Base-by-base conservation (phyloP, 768 basidiomycete species). In the Rhizopogon rudus region DNA sequence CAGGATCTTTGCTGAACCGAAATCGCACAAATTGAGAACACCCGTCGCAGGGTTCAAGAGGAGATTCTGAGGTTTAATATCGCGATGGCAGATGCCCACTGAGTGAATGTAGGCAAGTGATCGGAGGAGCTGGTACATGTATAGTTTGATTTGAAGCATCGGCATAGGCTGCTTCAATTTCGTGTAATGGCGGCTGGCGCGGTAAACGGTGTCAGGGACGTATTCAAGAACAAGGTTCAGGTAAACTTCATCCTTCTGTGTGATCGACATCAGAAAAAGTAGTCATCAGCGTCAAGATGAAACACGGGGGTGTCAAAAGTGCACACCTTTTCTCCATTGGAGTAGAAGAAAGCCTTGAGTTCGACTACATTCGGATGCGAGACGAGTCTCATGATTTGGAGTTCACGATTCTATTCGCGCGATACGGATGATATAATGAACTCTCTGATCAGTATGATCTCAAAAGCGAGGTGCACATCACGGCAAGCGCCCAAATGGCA, bases 101-200 rank as follows among this genome's bases (percentile, higher is more conserved):
- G 94, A 98, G 70, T 99, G 97, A 71, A 99, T 99, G 81, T 99
- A 98, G 61, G 96, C 94, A 57, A 99, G 81, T 14, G 97, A 99
- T 58, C 97, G 93, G 61, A 99, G 80, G 63, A 99, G 90, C 75
- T 99, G 93, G 75, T 98, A 97, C 95, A 98, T 98, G 80, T 99
- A 99, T 67, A 99, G 76, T 79, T 98, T 98, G 80, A 99, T 95
- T 78, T 98, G 97, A 51, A 97, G 84, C 86, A 94, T 98, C 31
- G 97, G 97, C 97, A 99, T 99, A 57, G 93, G 91, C 71, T 99
- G 97, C 79, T 99, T 99, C 75, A 99, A 90, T 75, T 98, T 98
- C 63, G 95, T 91, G 72, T 98, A 99, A 76, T 98, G 96, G 67
- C 96, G 87, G 68, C 93, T 96, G 28, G 96, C 97, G 66, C 96